Percentiles rank a stretch among this genome's conserved stretches.
Evolutionary conservation across 495 filamentous ascomycete species (phyloP).

Genomic region (Podospora sp.): DNA sequence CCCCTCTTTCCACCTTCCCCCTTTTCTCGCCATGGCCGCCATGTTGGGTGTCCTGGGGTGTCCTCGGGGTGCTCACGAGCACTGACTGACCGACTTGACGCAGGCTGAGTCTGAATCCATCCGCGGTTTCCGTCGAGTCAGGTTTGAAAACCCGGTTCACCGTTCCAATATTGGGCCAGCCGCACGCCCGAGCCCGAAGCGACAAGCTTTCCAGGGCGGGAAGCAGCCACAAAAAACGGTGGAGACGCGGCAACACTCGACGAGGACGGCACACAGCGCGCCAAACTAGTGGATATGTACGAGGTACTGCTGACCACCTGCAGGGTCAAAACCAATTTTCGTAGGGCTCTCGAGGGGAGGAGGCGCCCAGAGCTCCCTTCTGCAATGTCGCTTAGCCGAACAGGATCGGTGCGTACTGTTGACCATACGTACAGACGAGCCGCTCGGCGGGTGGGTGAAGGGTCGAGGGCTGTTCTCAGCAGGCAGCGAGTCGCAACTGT

Average conservation of each 20-base stretch:
- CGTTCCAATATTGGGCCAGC: neutral
- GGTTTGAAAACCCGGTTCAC: neutral
- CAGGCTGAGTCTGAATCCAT: slow-evolving; percentile 1
- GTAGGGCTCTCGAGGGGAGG: neutral
- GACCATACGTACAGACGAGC: neutral
- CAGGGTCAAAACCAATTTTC: neutral
- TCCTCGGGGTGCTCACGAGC: neutral
- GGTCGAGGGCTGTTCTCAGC: neutral
- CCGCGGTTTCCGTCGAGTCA: neutral
- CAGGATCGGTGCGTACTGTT: neutral
- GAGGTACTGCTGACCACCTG: neutral
- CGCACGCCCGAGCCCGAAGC: neutral
- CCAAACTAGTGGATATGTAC: neutral
- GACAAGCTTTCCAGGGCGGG: neutral
- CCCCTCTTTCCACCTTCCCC: neutral
- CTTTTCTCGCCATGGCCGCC: neutral
- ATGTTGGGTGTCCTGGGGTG: neutral
- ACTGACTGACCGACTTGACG: neutral
- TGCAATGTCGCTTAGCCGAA: neutral
- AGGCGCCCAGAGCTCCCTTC: neutral
- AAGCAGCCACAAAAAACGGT: neutral
- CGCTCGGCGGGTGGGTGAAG: too few relatives aligned
- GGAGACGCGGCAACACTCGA: neutral
- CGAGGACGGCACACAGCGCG: neutral
- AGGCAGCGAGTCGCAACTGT: neutral